Base-by-base conservation (phyloP, 345 rosid genomes). In the Eucalyptus sideroxylon region DNA sequence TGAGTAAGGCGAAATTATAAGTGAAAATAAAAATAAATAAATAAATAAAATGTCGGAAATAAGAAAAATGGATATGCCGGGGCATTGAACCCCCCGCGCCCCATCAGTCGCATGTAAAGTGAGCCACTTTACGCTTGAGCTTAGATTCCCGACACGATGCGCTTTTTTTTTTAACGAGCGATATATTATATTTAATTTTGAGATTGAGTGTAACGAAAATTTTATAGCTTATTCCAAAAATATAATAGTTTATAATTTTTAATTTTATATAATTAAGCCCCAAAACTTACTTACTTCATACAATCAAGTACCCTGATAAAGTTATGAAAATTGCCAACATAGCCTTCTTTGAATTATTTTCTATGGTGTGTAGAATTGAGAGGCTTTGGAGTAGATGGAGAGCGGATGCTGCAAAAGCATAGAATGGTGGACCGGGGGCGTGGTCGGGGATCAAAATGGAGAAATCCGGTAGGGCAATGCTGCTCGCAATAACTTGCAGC, bases 241-340 rank as follows among this genome's bases (percentile, higher is more conserved):
- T n/a, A 65, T 7, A n/a, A 65, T n/a, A 2, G 4, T 15, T 4
- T 0, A 0, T 0, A 2, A n/a, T n/a, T 65, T n/a, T 15, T 7
- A 8, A 7, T 65, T 24, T 56, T n/a, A 65, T 65, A 65, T 65
- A 8, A 65, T 65, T n/a, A 65, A 1, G 3, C 5, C 10, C 6
- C 16, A 5, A n/a, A n/a, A n/a, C 1, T 15, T 65, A 15, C 8
- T 10, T 0, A n/a, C 9, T n/a, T 65, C 19, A 2, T n/a, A 14
- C 5, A 65, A 65, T n/a, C 2, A 2, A 14, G 9, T 30, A 1
- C 13, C 10, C 37, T 14, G 4, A 53, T 53, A 53, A 19, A 53
- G 19, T 15, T 65, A 2, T 0, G 19, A n/a, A n/a, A 65, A 65
- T 14, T 8, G 11, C 5, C 3, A n/a, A n/a, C 37, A 2, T 14